These are phyloP conservation scores for Antitrichia curtipendula DNA, from an alignment of 225 moss, liverwort and hornwort species.

Conservation along the genomic window DNA sequence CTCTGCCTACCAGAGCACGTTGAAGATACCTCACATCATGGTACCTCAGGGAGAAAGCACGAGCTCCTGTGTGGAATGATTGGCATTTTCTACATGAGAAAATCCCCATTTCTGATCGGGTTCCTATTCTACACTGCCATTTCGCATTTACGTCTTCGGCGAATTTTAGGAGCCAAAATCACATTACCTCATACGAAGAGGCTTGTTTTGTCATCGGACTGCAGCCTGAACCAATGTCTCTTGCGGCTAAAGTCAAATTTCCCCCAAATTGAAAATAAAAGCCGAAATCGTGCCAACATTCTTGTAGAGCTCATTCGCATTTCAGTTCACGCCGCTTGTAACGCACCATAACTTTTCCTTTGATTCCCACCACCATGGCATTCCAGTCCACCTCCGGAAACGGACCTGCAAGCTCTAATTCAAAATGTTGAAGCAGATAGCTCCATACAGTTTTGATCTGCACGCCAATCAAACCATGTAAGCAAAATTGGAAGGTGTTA, in stretches of 20 bases:
- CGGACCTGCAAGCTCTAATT: conserved; percentile 42
- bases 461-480: background rate
- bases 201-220: background rate
- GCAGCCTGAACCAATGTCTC: background rate
- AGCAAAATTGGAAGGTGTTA: background rate
- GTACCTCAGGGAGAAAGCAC: background rate
- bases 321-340: conserved; percentile 72
- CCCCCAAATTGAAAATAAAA: background rate
- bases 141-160: background rate
- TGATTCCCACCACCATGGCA: conserved; percentile 92
- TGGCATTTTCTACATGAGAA: background rate
- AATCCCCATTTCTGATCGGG: background rate
- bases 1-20: background rate
- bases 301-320: conserved; percentile 1
- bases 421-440: conserved; percentile 73
- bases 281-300: background rate
- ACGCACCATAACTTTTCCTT: conserved; percentile 64
- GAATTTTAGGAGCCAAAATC: background rate
- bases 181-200: background rate
- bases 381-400: conserved; percentile 92
- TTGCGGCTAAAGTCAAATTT: background rate
- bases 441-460: conserved; percentile 97
- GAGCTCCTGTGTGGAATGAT: background rate
- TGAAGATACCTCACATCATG: background rate
- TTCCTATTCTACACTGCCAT: conserved; percentile 1